Conservation (phyloP, 495 filamentous ascomycete species). For the Penicillium canescens region DNA sequence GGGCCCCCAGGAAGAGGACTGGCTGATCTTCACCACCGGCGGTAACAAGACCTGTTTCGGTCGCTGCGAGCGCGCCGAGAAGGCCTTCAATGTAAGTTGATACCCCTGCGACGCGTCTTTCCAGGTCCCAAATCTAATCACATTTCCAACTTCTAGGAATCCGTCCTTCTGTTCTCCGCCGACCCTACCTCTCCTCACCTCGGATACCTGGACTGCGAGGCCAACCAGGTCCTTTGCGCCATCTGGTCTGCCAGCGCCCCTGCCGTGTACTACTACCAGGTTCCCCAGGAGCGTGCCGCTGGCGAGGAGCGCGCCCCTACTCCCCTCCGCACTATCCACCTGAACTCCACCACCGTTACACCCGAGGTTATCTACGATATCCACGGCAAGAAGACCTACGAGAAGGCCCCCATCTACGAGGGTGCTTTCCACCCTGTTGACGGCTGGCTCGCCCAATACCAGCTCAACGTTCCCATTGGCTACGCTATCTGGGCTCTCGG, state of each 20-base stretch:
- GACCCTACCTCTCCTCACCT: slow-evolving; percentile 69
- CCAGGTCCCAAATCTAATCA: slow-evolving; percentile 11
- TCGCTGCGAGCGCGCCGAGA: slow-evolving; percentile 52
- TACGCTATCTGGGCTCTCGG: slow-evolving; percentile 64
- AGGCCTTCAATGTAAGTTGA: slow-evolving; percentile 55
- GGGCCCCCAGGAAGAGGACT: slow-evolving; percentile 68
- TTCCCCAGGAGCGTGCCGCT: slow-evolving; percentile 56
- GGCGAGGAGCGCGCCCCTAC: slow-evolving; percentile 41
- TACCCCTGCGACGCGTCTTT: not conserved
- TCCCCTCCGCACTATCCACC: slow-evolving; percentile 55
- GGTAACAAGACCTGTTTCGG: slow-evolving; percentile 87
- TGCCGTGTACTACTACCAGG: slow-evolving; percentile 68
- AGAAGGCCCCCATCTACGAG: slow-evolving; percentile 58
- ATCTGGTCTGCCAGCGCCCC: slow-evolving; percentile 74
- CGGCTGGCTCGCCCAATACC: slow-evolving; percentile 64
- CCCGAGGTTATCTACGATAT: slow-evolving; percentile 63
- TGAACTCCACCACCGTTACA: slow-evolving; percentile 68
- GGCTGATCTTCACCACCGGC: slow-evolving; percentile 78
- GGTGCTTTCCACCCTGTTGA: slow-evolving; percentile 81
- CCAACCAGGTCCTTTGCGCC: slow-evolving; percentile 77
- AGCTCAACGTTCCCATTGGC: slow-evolving; percentile 64
- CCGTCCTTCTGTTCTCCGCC: slow-evolving; percentile 64
- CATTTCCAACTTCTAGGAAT: slow-evolving; percentile 49
- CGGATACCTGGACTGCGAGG: slow-evolving; percentile 76
- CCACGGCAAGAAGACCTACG: slow-evolving; percentile 60